Percentiles rank a stretch among this genome's conserved stretches.
phyloP scores from a whole-genome alignment of 345 rosid species.

The Camelina laxa region DNA sequence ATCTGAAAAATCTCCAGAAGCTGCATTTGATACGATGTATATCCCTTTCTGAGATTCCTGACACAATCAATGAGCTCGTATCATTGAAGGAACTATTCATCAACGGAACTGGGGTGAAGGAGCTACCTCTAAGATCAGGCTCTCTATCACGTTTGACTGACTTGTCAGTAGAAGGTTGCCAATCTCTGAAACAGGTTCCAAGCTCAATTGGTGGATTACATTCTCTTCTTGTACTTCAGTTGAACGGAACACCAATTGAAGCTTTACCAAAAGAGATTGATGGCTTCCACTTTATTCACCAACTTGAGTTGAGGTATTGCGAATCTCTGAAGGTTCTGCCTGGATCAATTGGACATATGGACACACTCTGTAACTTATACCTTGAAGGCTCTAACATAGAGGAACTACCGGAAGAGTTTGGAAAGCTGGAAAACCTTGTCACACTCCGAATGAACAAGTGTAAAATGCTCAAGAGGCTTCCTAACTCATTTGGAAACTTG shows the following conservation, averaged over 20 bases:
- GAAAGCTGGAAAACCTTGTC: constrained; percentile 37
- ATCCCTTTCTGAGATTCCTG: constrained; percentile 35
- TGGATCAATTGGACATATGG: constrained; percentile 26
- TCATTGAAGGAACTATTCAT: constrained; percentile 32
- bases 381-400: constrained; percentile 37
- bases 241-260: constrained; percentile 21
- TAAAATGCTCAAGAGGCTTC: constrained; percentile 37
- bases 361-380: constrained; percentile 20
- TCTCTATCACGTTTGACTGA: constrained; percentile 32
- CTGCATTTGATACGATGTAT: constrained; percentile 19
- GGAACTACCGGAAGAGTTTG: constrained; percentile 31
- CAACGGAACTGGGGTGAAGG: constrained; percentile 29
- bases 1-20: constrained; percentile 29
- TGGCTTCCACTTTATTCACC: background rate
- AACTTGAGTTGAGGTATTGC: constrained; percentile 31
- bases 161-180: constrained; percentile 31
- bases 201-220: constrained; percentile 37
- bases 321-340: constrained; percentile 28
- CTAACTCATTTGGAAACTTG: constrained; percentile 38
- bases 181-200: constrained; percentile 23
- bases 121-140: constrained; percentile 13
- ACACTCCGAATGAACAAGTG: constrained; percentile 13
- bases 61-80: constrained; percentile 22
- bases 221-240: constrained; percentile 35
- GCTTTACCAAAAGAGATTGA: constrained; percentile 32